phyloP scores from a whole-genome alignment of 768 basidiomycete species.

The Pulveroboletus frians region DNA sequence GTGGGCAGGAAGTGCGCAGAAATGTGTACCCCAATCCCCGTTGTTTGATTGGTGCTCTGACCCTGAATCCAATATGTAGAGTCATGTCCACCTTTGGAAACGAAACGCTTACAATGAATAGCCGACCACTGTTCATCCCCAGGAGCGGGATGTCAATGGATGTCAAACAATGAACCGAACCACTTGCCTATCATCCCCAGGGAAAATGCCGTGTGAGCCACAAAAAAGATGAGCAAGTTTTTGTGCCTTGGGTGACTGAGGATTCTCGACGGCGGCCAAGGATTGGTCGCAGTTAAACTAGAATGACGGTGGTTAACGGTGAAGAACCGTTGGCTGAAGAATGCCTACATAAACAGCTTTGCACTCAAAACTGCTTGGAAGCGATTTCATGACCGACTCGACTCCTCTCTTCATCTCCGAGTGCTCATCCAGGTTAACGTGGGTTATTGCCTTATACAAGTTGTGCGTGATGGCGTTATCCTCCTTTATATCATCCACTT shows the following conservation, averaged over 20 bases:
- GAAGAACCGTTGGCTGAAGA: not conserved
- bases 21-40: conserved; percentile 62
- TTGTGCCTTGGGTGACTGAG: not conserved
- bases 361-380: conserved; percentile 6
- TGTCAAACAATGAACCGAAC: not conserved
- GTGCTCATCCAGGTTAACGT: not conserved
- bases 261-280: not conserved
- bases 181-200: conserved; percentile 2
- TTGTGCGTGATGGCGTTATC: conserved; percentile 7
- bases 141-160: not conserved
- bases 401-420: conserved; percentile 10
- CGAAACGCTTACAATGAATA: conserved; percentile 9
- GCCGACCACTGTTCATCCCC: conserved; percentile 5
- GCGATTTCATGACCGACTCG: conserved; percentile 4
- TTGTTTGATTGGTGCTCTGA: conserved; percentile 87
- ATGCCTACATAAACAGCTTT: conserved; percentile 8
- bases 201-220: conserved; percentile 3
- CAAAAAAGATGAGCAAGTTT: not conserved
- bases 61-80: conserved; percentile 42
- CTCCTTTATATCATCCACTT: not conserved
- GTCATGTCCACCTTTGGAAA: not conserved
- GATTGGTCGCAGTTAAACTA: conserved; percentile 13
- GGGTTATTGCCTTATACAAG: conserved; percentile 8
- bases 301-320: not conserved
- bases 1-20: conserved; percentile 89